phyloP scores from a whole-genome alignment of 768 basidiomycete genomes.

The Russula olivacea region DNA sequence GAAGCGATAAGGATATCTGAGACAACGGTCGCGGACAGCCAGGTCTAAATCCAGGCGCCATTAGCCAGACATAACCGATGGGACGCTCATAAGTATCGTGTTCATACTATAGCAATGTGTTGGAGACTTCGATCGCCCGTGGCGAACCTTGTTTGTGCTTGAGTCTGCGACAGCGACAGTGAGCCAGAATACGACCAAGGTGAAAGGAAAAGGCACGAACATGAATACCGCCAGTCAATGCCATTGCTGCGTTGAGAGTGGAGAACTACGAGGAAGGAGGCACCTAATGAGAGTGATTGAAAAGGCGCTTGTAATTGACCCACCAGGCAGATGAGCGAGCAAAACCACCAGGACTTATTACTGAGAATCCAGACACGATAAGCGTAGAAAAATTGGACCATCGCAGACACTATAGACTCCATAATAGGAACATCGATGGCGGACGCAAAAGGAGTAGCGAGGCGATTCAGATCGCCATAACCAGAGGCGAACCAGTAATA shows the following conservation, averaged over 20 bases:
- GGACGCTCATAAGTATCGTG: not conserved
- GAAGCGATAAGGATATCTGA: constrained; percentile 7
- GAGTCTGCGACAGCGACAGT: not conserved
- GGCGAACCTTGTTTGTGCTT: not conserved
- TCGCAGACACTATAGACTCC: not conserved
- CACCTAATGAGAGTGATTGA: too few species aligned
- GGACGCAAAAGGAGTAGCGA: constrained; percentile 23
- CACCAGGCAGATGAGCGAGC: constrained; percentile 6
- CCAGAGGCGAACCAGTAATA: constrained; percentile 31
- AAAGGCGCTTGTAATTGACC: not conserved
- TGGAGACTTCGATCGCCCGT: not conserved
- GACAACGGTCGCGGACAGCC: constrained; percentile 3
- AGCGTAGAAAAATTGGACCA: constrained; percentile 6
- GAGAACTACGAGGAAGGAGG: not conserved
- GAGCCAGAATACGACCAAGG: not conserved
- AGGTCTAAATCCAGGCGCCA: not conserved
- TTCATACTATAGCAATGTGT: not conserved
- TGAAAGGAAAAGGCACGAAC: not conserved
- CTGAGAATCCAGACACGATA: constrained; percentile 10
- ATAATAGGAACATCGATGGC: constrained; percentile 18
- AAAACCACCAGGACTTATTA: not conserved
- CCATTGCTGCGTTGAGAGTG: not conserved
- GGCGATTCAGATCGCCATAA: constrained; percentile 28
- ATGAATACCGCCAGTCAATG: not conserved
- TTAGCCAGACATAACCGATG: not conserved